Evolutionary conservation across 164 flowering plant species (phyloP), one percentile per base, ranked within the genome.

Genomic region (Berberis thunbergii): DNA sequence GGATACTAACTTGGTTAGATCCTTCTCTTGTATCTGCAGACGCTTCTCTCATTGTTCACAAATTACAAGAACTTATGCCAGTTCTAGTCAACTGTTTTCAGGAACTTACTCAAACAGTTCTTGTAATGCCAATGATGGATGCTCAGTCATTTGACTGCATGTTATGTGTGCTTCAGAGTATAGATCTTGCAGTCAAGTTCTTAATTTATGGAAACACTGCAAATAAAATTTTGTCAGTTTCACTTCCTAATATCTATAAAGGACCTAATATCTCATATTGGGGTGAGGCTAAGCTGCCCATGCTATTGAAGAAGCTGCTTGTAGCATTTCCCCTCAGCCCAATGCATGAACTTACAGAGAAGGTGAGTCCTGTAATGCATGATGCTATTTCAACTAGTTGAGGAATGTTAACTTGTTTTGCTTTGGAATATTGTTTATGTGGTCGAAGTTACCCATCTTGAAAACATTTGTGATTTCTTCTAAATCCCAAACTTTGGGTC

Each of bases 81-180:
- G 77, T 84, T 78, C 65, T 94, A 60, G 73, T 87, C 59, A 77
- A 68, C 68, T 84, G 91, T 76, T 86, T 87, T 78, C 79, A 77
- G 63, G 95, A 89, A 44, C 76, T 85, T 61, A 57, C 78, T 52
- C 79, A 80, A 6, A 64, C 70, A 64, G 69, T 78, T 70, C 81
- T 75, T 42, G 40, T 68, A 13, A 65, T 49, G 69, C 57, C 78
- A n/a, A 59, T 9, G 39, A 72, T 81, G 46, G 91, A 89, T 67
- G 73, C 70, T 4, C 85, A 77, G 45, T 76, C 85, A 45, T 84
- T 78, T 80, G 86, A 87, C 61, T 87, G 93, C 66, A 77, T 91
- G 84, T 71, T 72, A 40, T 74, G 50, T 59, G 72, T 85, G 69
- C 91, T 94, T 67, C 84, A 81, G 66, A 81, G 96, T 77, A 72